Evolutionary conservation across 371 early-diverging fungal species (phyloP).

Genomic region (Parasitella parasitica): DNA sequence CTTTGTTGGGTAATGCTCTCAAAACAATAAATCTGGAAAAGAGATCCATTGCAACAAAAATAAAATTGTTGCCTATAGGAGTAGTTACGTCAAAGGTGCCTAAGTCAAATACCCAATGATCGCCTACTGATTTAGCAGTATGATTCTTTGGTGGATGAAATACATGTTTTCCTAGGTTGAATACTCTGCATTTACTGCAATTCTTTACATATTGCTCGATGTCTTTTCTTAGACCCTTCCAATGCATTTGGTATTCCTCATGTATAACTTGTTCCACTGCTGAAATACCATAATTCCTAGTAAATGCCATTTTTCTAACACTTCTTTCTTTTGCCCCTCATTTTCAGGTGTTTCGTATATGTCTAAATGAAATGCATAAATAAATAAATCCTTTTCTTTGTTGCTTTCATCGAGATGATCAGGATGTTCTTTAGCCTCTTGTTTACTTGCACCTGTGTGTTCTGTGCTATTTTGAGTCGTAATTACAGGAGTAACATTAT

Average conservation of each 20-base stretch:
- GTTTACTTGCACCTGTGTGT: not conserved
- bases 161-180: too few relatives aligned
- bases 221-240: too few relatives aligned
- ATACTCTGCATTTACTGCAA: too few relatives aligned
- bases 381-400: not conserved
- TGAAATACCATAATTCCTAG: not conserved
- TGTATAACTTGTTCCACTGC: not conserved
- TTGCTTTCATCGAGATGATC: not conserved
- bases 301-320: not conserved
- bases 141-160: too few relatives aligned
- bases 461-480: not conserved
- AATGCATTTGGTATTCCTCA: not conserved
- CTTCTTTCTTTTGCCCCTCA: not conserved
- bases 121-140: too few relatives aligned
- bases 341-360: not conserved
- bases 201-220: too few relatives aligned
- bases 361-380: not conserved
- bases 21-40: constrained; percentile 1
- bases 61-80: too few relatives aligned
- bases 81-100: too few relatives aligned
- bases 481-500: too few relatives aligned
- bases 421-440: not conserved
- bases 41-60: constrained; percentile 3
- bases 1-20: constrained; percentile 1
- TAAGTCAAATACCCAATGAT: too few relatives aligned